These are phyloP conservation scores for Globisporangium takayamanum DNA, from an alignment of 352 stramenopile genomes.

Conservation along the genomic window DNA sequence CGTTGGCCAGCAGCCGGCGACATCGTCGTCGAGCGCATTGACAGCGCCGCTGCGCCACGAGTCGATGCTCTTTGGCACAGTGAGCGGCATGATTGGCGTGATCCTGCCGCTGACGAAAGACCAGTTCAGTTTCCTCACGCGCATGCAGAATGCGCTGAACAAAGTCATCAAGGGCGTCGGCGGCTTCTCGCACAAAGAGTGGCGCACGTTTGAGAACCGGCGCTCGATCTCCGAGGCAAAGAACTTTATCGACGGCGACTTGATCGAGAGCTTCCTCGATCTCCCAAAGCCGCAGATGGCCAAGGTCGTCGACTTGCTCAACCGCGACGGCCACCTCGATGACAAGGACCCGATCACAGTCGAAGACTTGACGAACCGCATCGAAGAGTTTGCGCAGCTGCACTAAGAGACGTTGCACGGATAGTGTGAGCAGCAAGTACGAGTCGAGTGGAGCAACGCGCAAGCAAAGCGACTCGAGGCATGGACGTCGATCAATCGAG, in stretches of 20 bases:
- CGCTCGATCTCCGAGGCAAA: conserved; percentile 72
- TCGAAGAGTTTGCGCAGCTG: conserved; percentile 75
- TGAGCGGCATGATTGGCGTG: conserved; percentile 94
- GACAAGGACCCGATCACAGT: conserved; percentile 50
- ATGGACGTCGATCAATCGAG: too few relatives aligned
- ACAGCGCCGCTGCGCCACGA: conserved; percentile 12
- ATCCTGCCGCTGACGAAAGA: conserved; percentile 89
- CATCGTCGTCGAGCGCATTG: neutral
- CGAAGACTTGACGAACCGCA: conserved; percentile 55
- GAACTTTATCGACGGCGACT: conserved; percentile 95
- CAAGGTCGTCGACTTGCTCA: conserved; percentile 89
- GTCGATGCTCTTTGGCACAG: conserved; percentile 92
- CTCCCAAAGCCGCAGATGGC: conserved; percentile 86
- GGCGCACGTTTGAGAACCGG: conserved; percentile 90
- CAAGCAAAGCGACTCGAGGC: too few relatives aligned
- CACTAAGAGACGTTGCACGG: conserved; percentile 30
- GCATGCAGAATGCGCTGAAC: conserved; percentile 88
- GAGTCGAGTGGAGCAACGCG: too few relatives aligned
- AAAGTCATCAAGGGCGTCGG: conserved; percentile 89
- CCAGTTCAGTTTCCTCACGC: conserved; percentile 88
- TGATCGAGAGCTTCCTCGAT: conserved; percentile 94
- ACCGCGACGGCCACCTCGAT: conserved; percentile 79
- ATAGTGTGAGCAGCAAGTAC: too few relatives aligned
- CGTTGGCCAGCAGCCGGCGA: conserved; percentile 16
- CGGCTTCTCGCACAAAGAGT: conserved; percentile 90